These are phyloP conservation scores for Acanthamoeba castellanii DNA, from an alignment of 208 protist species.

Conservation along the genomic window DNA sequence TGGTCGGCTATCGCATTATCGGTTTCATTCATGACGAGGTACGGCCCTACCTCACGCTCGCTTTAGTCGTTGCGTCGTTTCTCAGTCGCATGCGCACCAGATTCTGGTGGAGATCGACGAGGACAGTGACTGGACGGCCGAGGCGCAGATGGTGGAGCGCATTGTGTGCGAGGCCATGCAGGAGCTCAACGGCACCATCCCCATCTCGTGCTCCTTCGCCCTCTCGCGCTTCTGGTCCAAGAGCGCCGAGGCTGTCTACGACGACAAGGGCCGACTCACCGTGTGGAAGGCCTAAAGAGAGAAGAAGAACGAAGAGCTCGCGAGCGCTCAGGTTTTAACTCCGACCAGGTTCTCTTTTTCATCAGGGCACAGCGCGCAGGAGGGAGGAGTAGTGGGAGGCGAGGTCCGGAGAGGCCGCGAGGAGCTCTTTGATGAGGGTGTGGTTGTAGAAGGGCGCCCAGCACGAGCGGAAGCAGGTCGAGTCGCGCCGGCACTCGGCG, in stretches of 20 bases:
- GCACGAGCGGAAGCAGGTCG: constrained; percentile 35
- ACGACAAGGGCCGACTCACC: background rate
- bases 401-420: background rate
- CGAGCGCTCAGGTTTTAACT: too few species aligned
- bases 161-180: constrained; percentile 52
- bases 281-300: constrained; percentile 3
- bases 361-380: background rate
- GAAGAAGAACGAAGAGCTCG: too few species aligned
- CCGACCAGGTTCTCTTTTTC: too few species aligned
- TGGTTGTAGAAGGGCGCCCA: constrained; percentile 19
- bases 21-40: constrained; percentile 68
- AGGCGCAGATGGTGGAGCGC: background rate
- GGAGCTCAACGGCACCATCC: constrained; percentile 32
- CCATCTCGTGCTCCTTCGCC: constrained; percentile 14
- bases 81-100: background rate
- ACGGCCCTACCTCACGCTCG: background rate
- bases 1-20: constrained; percentile 52
- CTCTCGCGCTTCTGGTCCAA: constrained; percentile 59
- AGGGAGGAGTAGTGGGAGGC: background rate
- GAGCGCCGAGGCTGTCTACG: constrained; percentile 22
- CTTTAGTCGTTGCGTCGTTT: background rate
- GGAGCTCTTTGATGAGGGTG: background rate
- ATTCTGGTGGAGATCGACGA: constrained; percentile 44
- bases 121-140: background rate
- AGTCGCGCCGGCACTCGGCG: background rate